Conservation (phyloP, 2,329 filamentous ascomycete genomes). For the Camptophora hylomeconis region DNA sequence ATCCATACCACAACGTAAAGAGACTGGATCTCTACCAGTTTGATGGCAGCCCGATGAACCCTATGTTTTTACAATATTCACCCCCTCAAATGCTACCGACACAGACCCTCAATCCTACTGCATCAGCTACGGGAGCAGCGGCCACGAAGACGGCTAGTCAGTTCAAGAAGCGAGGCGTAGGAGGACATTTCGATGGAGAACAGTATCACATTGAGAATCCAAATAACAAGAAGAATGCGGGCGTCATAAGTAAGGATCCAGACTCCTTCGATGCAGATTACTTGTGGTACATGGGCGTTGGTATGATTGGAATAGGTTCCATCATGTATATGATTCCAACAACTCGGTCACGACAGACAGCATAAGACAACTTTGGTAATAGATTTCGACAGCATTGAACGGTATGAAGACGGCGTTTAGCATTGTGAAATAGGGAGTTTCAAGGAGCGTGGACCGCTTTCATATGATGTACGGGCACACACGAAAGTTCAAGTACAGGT, state of each 20-base stretch:
- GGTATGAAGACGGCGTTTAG: background rate
- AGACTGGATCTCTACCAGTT: slow-evolving; percentile 52
- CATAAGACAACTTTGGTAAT: background rate
- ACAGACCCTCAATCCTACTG: slow-evolving; percentile 46
- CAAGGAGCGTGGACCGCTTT: too few relatives aligned
- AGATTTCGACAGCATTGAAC: background rate
- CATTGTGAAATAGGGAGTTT: too few relatives aligned
- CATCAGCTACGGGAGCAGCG: slow-evolving; percentile 22
- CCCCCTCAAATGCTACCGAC: slow-evolving; percentile 60
- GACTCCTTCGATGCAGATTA: slow-evolving; percentile 24
- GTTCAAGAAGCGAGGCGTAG: slow-evolving; percentile 21
- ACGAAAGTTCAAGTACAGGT: too few relatives aligned
- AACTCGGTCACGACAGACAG: background rate
- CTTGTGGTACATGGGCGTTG: slow-evolving; percentile 36
- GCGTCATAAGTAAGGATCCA: slow-evolving; percentile 22
- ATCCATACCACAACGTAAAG: slow-evolving; percentile 48
- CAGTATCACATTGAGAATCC: slow-evolving; percentile 14
- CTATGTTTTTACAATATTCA: slow-evolving; percentile 51
- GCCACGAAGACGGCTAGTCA: too few relatives aligned
- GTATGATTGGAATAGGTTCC: slow-evolving; percentile 33
- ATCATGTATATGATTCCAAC: slow-evolving; percentile 19
- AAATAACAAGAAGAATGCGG: slow-evolving; percentile 16
- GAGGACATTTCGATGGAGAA: slow-evolving; percentile 4
- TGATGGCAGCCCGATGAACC: slow-evolving; percentile 53
- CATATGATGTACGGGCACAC: too few relatives aligned